Evolutionary conservation across 2,329 filamentous ascomycete species (phyloP), one percentile per base, ranked within the genome.

Genomic region (Colletotrichum theobromicola): DNA sequence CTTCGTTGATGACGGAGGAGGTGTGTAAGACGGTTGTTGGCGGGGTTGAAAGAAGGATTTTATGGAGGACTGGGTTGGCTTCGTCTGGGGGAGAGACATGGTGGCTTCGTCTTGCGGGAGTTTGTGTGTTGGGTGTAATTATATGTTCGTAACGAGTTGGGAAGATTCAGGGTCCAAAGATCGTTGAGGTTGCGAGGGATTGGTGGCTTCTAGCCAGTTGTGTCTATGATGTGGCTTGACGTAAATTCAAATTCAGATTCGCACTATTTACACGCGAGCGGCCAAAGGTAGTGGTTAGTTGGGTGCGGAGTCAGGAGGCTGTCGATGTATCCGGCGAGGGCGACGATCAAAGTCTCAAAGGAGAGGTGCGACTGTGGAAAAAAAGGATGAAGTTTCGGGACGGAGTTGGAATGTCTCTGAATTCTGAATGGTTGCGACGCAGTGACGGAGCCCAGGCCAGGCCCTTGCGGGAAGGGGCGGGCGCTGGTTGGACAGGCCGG

Each of bases 11-110:
- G 81, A 78, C 67, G 84, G 84, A 75, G 85, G 84, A 73, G 83
- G 75, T 78, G 85, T 80, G 77, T 89, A 88, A 71, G 85, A 83
- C 57, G 87, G 86, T 61, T 85, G 80, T 15, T 75, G 72, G 77
- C 83, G 84, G 62, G 88, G 87, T 76, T 87, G 85, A 81, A 93
- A 93, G 84, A 93, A 93, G 68, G 90, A 92, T 68, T 88, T 89
- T 78, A 93, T 93, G 60, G 91, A 92, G 50, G 88, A 83, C 79
- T 92, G 89, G 28, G 83, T 79, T 60, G 81, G 82, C 72, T 84
- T 84, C 73, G 81, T 82, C 60, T 85, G 65, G 26, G 76, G 85
- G 69, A 85, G 83, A 60, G 84, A 85, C 85, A 87, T 87, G 77
- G 72, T 21, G 80, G 83, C 81, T 61, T 83, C 83, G 85, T 85